Evolutionary conservation across 176 grass and related monocot genomes (phyloP), one percentile per base, ranked within the genome.

Genomic region (Miscanthus lutarioriparius): DNA sequence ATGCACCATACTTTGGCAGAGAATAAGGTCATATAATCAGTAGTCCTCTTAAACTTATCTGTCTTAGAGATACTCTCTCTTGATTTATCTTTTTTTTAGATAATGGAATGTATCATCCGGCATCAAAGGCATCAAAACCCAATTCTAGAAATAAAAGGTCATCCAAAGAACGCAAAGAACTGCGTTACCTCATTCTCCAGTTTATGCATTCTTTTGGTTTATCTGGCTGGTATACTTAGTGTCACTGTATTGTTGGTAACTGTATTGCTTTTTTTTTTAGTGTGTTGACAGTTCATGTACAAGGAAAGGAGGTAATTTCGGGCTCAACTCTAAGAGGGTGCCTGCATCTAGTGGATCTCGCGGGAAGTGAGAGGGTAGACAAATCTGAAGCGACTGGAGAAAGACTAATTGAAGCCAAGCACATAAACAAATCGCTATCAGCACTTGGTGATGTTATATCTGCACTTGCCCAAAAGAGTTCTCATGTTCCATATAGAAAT

Each of bases 401-500:
- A 75, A 86, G 94, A 79, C 75, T 97, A 77, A 97, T 84, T n/a
- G 94, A 97, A 83, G 89, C 94, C 35, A 90, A 97, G 12, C 75
- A 97, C 54, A 97, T 97, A 74, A 97, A 97, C 56, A 87, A 88
- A 86, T 97, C 94, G 10, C 80, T 97, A 35, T 97, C 94, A 1
- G 94, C 94, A 41, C 84, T 97, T 65, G 91, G 91, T 74, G 94
- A 97, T 92, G 94, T 97, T 61, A 94, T 97, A 85, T 74, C 87
- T 48, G 94, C 94, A 49, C 91, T 97, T 75, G 89, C 94, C 48
- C 91, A 97, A 75, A 94, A 94, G 80, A 97, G 75, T 59, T 84
- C 89, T n/a, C 91, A 97, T 63, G 85, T 97, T 81, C 94, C 94
- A 37, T 97, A 97, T 53, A 82, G 94, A 56, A 97, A 97, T 75